Percentiles rank a stretch among this genome's conserved stretches.
These are phyloP conservation scores for Pyricularia grisea DNA, from an alignment of 2,329 filamentous ascomycete species.

Conservation along the genomic window DNA sequence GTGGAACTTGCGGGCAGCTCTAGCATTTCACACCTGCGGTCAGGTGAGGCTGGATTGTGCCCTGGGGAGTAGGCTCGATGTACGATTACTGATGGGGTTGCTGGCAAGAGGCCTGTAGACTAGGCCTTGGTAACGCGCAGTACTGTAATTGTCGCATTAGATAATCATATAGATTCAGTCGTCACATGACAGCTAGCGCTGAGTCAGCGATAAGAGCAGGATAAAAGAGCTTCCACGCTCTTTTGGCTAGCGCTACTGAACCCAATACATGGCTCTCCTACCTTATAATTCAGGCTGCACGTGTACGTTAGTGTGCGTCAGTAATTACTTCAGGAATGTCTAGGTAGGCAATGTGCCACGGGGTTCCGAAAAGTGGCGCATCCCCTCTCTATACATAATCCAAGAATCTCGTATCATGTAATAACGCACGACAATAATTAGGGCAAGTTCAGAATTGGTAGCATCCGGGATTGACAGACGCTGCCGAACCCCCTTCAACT, in stretches of 20 bases:
- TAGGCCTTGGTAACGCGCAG: background rate
- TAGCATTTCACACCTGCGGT: background rate
- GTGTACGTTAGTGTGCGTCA: too few relatives aligned
- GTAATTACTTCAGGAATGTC: background rate
- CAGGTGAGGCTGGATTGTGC: background rate
- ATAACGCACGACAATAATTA: background rate
- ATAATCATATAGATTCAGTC: too few relatives aligned
- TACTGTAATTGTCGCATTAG: background rate
- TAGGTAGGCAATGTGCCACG: too few relatives aligned
- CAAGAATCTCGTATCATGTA: background rate
- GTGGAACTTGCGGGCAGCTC: background rate
- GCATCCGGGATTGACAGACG: background rate
- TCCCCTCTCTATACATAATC: background rate
- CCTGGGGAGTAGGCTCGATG: background rate
- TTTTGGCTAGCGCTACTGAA: too few relatives aligned
- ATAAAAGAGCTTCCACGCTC: too few relatives aligned
- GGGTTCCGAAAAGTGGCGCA: background rate
- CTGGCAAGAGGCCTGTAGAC: background rate
- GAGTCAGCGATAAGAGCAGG: too few relatives aligned
- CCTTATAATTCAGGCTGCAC: too few relatives aligned
- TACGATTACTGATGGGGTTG: background rate
- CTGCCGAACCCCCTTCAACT: background rate
- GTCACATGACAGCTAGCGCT: too few relatives aligned
- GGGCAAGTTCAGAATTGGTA: background rate
- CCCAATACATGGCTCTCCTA: too few relatives aligned